These are phyloP conservation scores for Lactuca saligna DNA, from an alignment of 129 eudicot genomes.

Conservation along the genomic window DNA sequence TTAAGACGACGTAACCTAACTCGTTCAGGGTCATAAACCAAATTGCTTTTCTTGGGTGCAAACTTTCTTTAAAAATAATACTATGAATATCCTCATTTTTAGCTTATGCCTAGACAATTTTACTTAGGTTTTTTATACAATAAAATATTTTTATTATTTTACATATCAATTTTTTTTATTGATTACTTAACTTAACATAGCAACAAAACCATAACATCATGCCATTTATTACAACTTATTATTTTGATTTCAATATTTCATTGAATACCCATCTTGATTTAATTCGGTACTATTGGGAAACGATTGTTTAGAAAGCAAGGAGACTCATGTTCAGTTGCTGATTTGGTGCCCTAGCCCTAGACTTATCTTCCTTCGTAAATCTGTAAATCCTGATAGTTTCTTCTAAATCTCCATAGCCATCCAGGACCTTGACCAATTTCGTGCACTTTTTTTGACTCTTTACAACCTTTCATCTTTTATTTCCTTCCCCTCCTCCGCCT, in stretches of 20 bases:
- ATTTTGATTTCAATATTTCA: neutral
- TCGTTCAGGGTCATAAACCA: too few relatives aligned
- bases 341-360: constrained; percentile 25
- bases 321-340: constrained; percentile 16
- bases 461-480: constrained; percentile 8
- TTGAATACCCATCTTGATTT: neutral
- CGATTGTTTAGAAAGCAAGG: constrained; percentile 10
- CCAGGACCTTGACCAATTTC: constrained; percentile 5
- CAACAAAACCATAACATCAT: neutral
- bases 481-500: neutral
- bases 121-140: too few relatives aligned
- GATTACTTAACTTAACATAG: neutral
- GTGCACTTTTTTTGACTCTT: constrained; percentile 16
- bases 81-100: too few relatives aligned
- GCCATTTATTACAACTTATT: neutral
- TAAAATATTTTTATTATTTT: too few relatives aligned
- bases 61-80: too few relatives aligned
- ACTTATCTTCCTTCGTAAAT: constrained; percentile 15
- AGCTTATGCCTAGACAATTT: too few relatives aligned
- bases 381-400: constrained; percentile 19
- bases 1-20: too few relatives aligned
- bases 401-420: constrained; percentile 22
- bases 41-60: too few relatives aligned
- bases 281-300: constrained; percentile 2
- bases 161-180: too few relatives aligned